Percentiles rank a stretch among this genome's conserved stretches.
phyloP scores from a whole-genome alignment of 352 stramenopile species.

The Phytophthora multivora region DNA sequence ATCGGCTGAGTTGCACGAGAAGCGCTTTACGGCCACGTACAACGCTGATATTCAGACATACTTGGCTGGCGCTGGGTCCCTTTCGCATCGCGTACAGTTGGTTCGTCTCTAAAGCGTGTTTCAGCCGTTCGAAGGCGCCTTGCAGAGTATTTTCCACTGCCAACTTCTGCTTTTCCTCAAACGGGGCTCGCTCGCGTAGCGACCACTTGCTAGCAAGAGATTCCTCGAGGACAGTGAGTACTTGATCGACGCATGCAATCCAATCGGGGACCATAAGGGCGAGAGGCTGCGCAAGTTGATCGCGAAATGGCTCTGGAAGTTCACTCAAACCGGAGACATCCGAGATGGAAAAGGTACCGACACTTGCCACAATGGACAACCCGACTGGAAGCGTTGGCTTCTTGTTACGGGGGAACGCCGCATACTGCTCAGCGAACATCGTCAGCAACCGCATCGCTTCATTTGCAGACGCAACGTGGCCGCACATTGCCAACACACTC shows the following conservation, averaged over 20 bases:
- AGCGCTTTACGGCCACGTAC: background rate
- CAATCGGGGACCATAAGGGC: conserved; percentile 14
- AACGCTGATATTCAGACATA: conserved; percentile 10
- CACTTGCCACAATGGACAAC: conserved; percentile 20
- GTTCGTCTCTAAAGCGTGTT: conserved; percentile 13
- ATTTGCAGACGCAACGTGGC: conserved; percentile 11
- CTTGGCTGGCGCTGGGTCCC: background rate
- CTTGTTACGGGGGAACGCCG: conserved; percentile 2
- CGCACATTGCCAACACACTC: conserved; percentile 11
- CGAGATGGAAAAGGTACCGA: conserved; percentile 13
- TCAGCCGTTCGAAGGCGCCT: conserved; percentile 26
- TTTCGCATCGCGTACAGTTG: conserved; percentile 31
- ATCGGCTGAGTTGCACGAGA: background rate
- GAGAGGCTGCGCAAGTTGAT: conserved; percentile 13
- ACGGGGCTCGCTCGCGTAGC: conserved; percentile 16
- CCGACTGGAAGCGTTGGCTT: conserved; percentile 7
- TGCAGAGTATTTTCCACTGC: conserved; percentile 12
- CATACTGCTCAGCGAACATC: conserved; percentile 19
- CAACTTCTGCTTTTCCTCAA: conserved; percentile 15
- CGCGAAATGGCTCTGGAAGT: conserved; percentile 12
- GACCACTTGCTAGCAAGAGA: conserved; percentile 17
- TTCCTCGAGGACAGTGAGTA: conserved; percentile 24
- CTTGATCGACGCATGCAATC: conserved; percentile 15
- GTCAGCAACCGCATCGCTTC: conserved; percentile 25
- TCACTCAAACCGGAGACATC: conserved; percentile 2